Percentiles rank a stretch among this genome's conserved stretches.
phyloP scores from a whole-genome alignment of 2,329 filamentous ascomycete genomes.

The Botryotinia globosa region DNA sequence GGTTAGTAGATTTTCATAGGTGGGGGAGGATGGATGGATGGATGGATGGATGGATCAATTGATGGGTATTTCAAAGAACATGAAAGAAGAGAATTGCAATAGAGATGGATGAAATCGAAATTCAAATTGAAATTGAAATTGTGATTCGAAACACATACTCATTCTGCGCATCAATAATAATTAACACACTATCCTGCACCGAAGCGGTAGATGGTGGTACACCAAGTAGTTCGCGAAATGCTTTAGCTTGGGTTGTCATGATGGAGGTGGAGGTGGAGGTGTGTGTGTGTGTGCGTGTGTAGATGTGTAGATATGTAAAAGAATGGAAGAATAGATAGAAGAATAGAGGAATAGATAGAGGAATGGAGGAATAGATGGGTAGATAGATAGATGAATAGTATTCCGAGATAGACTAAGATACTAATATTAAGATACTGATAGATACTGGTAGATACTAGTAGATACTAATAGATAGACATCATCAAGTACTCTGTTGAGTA shows the following conservation, averaged over 20 bases:
- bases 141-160: constrained; percentile 60
- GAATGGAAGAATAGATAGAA: too few species aligned
- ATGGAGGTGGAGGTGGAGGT: neutral
- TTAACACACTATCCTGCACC: constrained; percentile 55
- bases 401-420: too few species aligned
- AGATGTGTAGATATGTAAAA: too few species aligned
- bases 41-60: neutral
- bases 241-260: constrained; percentile 28
- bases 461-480: too few species aligned
- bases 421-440: too few species aligned
- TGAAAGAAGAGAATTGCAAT: neutral
- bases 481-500: too few species aligned
- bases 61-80: neutral
- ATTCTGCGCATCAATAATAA: constrained; percentile 71
- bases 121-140: neutral
- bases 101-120: neutral
- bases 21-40: neutral
- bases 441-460: too few species aligned
- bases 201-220: constrained; percentile 54
- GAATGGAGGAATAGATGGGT: too few species aligned
- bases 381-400: too few species aligned
- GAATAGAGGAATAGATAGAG: too few species aligned
- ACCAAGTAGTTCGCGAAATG: constrained; percentile 45
- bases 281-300: too few species aligned
- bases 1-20: neutral